These are phyloP conservation scores for Thalassiosira livingstoniorum DNA, from an alignment of 352 stramenopile genomes.

Conservation along the genomic window DNA sequence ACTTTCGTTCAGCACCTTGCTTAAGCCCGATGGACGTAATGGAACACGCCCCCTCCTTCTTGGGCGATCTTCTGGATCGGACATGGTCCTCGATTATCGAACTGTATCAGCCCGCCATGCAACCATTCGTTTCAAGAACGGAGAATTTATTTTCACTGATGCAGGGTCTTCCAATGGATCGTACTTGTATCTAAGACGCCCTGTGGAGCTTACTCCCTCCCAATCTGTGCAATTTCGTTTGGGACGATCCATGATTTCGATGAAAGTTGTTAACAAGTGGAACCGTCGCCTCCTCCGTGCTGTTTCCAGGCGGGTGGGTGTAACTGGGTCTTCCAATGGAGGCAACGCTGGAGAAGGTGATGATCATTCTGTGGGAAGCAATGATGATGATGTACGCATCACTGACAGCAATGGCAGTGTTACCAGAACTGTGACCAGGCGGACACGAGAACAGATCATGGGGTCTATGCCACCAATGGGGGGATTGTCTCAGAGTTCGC, in stretches of 20 bases:
- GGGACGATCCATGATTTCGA: slow-evolving; percentile 81
- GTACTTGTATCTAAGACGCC: slow-evolving; percentile 93
- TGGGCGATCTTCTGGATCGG: slow-evolving; percentile 92
- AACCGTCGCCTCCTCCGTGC: slow-evolving; percentile 75
- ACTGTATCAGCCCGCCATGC: slow-evolving; percentile 94
- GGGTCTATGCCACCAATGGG: slow-evolving; percentile 66
- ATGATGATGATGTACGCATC: slow-evolving; percentile 77
- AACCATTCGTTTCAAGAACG: slow-evolving; percentile 92
- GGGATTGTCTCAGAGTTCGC: slow-evolving; percentile 73
- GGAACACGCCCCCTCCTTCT: slow-evolving; percentile 88
- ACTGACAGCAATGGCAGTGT: slow-evolving; percentile 75
- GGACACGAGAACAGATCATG: slow-evolving; percentile 80
- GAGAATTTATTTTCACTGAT: slow-evolving; percentile 94
- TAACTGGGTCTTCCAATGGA: slow-evolving; percentile 3
- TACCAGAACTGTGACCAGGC: slow-evolving; percentile 60
- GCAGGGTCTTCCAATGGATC: slow-evolving; percentile 93
- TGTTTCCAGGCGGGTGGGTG: slow-evolving; percentile 62
- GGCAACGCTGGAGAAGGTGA: slow-evolving; percentile 48
- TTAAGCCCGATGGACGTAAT: slow-evolving; percentile 91
- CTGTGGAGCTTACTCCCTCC: slow-evolving; percentile 88
- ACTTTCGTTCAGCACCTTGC: slow-evolving; percentile 87
- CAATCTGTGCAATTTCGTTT: slow-evolving; percentile 82
- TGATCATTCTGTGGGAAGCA: slow-evolving; percentile 80
- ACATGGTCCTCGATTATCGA: slow-evolving; percentile 95
- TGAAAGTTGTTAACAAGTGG: slow-evolving; percentile 86